These are phyloP conservation scores for Pythium brachiatum DNA, from an alignment of 352 stramenopile genomes.

Conservation along the genomic window DNA sequence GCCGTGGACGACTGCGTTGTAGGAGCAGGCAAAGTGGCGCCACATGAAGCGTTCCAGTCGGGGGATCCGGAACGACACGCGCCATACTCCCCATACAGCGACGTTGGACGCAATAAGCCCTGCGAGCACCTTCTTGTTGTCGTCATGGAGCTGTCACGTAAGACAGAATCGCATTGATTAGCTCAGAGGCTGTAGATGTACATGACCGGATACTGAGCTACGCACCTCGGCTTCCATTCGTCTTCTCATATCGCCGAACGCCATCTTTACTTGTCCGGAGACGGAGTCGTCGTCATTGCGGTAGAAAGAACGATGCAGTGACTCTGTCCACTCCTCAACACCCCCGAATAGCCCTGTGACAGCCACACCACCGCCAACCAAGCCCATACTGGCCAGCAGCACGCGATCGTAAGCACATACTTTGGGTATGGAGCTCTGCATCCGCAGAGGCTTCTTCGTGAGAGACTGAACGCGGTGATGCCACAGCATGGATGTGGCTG, in stretches of 20 bases:
- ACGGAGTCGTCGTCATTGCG: conserved; percentile 11
- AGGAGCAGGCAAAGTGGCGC: conserved; percentile 82
- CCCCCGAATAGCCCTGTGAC: conserved; percentile 31
- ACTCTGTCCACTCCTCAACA: neutral
- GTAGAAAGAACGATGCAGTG: conserved; percentile 6
- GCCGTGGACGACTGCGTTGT: conserved; percentile 60
- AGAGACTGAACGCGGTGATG: neutral
- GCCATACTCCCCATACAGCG: conserved; percentile 70
- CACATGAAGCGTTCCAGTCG: conserved; percentile 73
- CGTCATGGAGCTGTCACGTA: conserved; percentile 42
- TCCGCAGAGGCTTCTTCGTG: neutral
- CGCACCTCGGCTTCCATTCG: conserved; percentile 11
- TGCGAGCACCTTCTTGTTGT: conserved; percentile 61
- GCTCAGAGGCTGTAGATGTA: neutral
- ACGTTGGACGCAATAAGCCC: conserved; percentile 67
- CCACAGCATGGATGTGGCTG: neutral
- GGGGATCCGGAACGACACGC: conserved; percentile 46
- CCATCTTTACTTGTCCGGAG: conserved; percentile 14
- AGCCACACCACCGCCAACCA: conserved; percentile 43
- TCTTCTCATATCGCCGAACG: conserved; percentile 12
- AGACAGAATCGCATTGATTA: neutral
- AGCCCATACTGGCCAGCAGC: conserved; percentile 48
- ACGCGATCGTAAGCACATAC: conserved; percentile 24
- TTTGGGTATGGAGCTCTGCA: neutral
- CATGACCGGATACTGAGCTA: neutral